A percentile compares a stretch with the other conserved stretches of the same genome.
phyloP scores from a whole-genome alignment of 2,329 filamentous ascomycete species.

The Claviceps quebecensis region DNA sequence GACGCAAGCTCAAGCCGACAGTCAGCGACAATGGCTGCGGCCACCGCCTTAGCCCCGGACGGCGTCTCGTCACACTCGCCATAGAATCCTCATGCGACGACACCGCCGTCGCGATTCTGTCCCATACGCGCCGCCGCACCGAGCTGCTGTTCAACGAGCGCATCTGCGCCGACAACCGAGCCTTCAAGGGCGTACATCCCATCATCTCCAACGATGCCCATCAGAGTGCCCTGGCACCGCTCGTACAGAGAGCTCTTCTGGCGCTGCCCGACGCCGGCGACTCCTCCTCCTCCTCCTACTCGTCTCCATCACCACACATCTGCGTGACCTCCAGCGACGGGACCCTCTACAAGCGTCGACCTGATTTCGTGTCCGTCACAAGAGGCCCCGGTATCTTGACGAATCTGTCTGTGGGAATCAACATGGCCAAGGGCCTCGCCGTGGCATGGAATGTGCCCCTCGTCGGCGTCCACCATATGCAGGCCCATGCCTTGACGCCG shows the following conservation, averaged over 20 bases:
- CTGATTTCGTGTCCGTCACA: slow-evolving; percentile 80
- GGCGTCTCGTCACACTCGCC: slow-evolving; percentile 44
- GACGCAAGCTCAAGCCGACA: background rate
- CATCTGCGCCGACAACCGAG: slow-evolving; percentile 64
- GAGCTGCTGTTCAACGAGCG: slow-evolving; percentile 66
- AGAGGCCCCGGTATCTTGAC: slow-evolving; percentile 79
- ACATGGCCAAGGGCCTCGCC: slow-evolving; percentile 76
- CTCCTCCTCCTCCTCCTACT: background rate
- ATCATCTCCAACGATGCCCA: slow-evolving; percentile 63
- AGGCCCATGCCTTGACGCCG: slow-evolving; percentile 84
- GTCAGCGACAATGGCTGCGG: too few species aligned
- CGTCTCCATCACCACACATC: background rate
- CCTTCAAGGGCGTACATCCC: slow-evolving; percentile 68
- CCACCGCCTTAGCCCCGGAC: slow-evolving; percentile 3
- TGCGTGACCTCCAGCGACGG: background rate
- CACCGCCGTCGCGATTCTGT: slow-evolving; percentile 73
- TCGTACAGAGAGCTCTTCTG: slow-evolving; percentile 51
- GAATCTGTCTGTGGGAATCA: slow-evolving; percentile 63
- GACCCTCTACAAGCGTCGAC: slow-evolving; percentile 26
- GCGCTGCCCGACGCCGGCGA: slow-evolving; percentile 26
- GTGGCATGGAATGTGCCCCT: slow-evolving; percentile 73
- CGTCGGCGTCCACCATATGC: slow-evolving; percentile 90
- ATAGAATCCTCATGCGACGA: slow-evolving; percentile 88
- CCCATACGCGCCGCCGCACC: slow-evolving; percentile 35
- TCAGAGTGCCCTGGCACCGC: slow-evolving; percentile 50